Evolutionary conservation across 2,329 filamentous ascomycete genomes (phyloP).

Genomic region (Epicoccum nigrum): DNA sequence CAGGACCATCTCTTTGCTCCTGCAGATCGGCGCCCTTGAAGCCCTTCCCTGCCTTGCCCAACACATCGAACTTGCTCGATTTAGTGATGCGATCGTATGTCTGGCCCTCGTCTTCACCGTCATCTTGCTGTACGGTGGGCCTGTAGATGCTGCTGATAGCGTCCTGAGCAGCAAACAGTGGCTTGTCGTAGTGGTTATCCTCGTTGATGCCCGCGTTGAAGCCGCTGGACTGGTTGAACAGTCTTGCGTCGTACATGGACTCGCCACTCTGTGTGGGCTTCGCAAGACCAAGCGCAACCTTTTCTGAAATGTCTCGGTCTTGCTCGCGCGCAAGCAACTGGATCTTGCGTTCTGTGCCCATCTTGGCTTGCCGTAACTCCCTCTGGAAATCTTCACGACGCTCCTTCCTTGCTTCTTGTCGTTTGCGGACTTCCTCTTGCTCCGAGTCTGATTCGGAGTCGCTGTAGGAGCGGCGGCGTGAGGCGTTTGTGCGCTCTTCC

Average conservation of each 20-base stretch:
- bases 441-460: conserved; percentile 59
- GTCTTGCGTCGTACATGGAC: conserved; percentile 93
- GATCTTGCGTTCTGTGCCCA: conserved; percentile 90
- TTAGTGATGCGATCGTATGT: conserved; percentile 88
- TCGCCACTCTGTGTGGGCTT: conserved; percentile 93
- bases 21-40: conserved; percentile 87
- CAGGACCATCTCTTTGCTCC: conserved; percentile 86
- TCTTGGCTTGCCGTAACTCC: conserved; percentile 88
- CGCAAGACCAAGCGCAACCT: conserved; percentile 90
- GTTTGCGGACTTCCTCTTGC: conserved; percentile 73
- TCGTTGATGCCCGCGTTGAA: conserved; percentile 95
- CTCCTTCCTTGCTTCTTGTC: conserved; percentile 79
- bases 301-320: conserved; percentile 95
- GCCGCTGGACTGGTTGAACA: conserved; percentile 93
- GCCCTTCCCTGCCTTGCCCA: conserved; percentile 81
- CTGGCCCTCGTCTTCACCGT: conserved; percentile 79
- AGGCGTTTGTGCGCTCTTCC: conserved; percentile 70
- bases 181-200: conserved; percentile 96
- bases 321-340: conserved; percentile 95
- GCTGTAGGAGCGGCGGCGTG: conserved; percentile 50
- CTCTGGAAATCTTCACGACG: conserved; percentile 82
- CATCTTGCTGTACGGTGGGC: conserved; percentile 72
- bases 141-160: conserved; percentile 94
- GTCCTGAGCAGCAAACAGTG: conserved; percentile 93
- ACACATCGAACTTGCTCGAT: conserved; percentile 81